Conservation (phyloP, 2,329 filamentous ascomycete species). For the Aureobasidium sp. region DNA sequence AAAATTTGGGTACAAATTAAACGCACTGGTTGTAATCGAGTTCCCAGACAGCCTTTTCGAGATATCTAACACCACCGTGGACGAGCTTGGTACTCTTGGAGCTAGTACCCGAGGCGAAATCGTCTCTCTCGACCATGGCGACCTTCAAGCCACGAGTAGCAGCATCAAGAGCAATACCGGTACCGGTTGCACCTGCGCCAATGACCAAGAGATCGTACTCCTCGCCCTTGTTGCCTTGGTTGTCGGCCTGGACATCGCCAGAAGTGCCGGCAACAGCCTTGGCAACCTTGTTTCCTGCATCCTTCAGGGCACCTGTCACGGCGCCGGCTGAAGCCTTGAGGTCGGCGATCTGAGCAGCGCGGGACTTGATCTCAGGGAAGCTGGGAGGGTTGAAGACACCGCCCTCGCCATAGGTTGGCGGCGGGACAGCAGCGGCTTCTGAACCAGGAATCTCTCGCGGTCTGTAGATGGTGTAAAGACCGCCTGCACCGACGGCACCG, state of each 20-base stretch:
- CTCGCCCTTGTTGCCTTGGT: slow-evolving; percentile 32
- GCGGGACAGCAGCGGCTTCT: slow-evolving; percentile 61
- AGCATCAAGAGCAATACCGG: slow-evolving; percentile 74
- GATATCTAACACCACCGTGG: slow-evolving; percentile 75
- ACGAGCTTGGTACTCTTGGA: slow-evolving; percentile 85
- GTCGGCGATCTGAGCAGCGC: slow-evolving; percentile 57
- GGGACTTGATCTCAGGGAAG: slow-evolving; percentile 56
- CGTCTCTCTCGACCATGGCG: slow-evolving; percentile 73
- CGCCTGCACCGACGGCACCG: slow-evolving; percentile 46
- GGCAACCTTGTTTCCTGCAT: slow-evolving; percentile 39
- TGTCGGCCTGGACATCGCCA: slow-evolving; percentile 24
- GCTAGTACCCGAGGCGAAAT: slow-evolving; percentile 75
- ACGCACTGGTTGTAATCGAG: slow-evolving; percentile 70
- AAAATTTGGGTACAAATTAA: not conserved
- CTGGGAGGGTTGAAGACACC: slow-evolving; percentile 60
- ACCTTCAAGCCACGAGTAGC: slow-evolving; percentile 73
- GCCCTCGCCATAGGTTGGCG: slow-evolving; percentile 61
- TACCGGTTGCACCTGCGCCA: slow-evolving; percentile 70
- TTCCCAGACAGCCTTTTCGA: slow-evolving; percentile 82
- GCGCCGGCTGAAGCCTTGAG: slow-evolving; percentile 47
- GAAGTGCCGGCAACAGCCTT: slow-evolving; percentile 28
- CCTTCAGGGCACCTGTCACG: slow-evolving; percentile 28
- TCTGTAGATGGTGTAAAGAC: slow-evolving; percentile 58
- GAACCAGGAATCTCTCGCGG: slow-evolving; percentile 65
- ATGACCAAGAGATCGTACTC: slow-evolving; percentile 73